phyloP scores from a whole-genome alignment of 768 basidiomycete genomes.

The Kwoniella sp. region DNA sequence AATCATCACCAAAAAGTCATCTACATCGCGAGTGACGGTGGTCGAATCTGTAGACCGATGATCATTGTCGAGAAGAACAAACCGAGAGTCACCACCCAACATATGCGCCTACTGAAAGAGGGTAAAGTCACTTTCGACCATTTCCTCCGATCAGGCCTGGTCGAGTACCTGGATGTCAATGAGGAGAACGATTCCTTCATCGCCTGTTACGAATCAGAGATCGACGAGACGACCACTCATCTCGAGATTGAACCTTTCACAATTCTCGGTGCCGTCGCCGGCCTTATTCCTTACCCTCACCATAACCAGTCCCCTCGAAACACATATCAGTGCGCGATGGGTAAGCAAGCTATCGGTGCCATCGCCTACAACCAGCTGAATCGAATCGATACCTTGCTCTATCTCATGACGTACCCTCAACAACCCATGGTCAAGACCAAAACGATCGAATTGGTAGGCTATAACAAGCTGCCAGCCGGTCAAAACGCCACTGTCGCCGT shows the following conservation, averaged over 20 bases:
- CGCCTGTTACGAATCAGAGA: slow-evolving; percentile 87
- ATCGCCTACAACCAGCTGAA: slow-evolving; percentile 98
- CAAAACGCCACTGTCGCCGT: slow-evolving; percentile 98
- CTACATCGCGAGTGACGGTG: slow-evolving; percentile 95
- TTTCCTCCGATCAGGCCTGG: slow-evolving; percentile 85
- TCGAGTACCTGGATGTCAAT: slow-evolving; percentile 98
- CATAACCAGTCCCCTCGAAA: slow-evolving; percentile 99
- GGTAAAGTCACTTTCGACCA: slow-evolving; percentile 83
- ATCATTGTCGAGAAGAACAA: slow-evolving; percentile 88
- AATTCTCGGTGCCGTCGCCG: slow-evolving; percentile 93
- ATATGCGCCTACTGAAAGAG: slow-evolving; percentile 79
- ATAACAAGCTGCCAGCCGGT: slow-evolving; percentile 93
- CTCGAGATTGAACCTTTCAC: slow-evolving; percentile 99
- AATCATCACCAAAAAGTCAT: slow-evolving; percentile 93
- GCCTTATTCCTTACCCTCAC: slow-evolving; percentile 97
- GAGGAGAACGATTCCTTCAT: slow-evolving; percentile 98
- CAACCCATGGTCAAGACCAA: slow-evolving; percentile 99
- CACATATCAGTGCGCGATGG: slow-evolving; percentile 99
- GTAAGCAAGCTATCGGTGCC: slow-evolving; percentile 98
- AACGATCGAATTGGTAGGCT: slow-evolving; percentile 94
- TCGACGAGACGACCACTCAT: slow-evolving; percentile 81
- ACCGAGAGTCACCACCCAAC: slow-evolving; percentile 75
- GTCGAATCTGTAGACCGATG: slow-evolving; percentile 94
- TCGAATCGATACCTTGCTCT: slow-evolving; percentile 96
- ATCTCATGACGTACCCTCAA: slow-evolving; percentile 95